phyloP scores from a whole-genome alignment of 2,329 filamentous ascomycete genomes.

The Lecanosticta acicola region DNA sequence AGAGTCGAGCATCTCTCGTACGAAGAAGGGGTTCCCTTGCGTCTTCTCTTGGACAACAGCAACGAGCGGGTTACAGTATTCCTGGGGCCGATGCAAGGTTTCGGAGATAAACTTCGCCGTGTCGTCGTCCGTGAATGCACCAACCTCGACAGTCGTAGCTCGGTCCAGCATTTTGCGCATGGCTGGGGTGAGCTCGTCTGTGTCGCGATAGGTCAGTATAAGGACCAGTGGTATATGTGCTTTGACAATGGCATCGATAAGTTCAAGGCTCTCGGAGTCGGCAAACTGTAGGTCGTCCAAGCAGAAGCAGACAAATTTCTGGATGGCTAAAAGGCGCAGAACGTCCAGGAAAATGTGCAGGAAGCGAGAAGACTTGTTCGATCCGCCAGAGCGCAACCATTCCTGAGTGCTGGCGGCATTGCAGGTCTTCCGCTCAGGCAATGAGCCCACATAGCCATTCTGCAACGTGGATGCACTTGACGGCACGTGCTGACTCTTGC shows the following conservation, averaged over 20 bases:
- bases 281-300: conserved; percentile 88
- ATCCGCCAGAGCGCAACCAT: conserved; percentile 43
- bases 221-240: conserved; percentile 76
- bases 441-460: conserved; percentile 10
- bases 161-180: conserved; percentile 38
- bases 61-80: conserved; percentile 70
- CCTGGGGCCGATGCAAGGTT: conserved; percentile 66
- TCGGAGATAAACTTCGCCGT: conserved; percentile 76
- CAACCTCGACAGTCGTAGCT: conserved; percentile 63
- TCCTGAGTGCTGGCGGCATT: conserved; percentile 36
- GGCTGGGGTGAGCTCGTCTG: conserved; percentile 35
- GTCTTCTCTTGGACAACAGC: conserved; percentile 86
- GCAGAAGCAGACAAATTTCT: conserved; percentile 83
- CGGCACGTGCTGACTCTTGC: conserved; percentile 10
- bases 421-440: conserved; percentile 25
- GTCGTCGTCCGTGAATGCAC: conserved; percentile 70
- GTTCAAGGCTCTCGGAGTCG: conserved; percentile 77
- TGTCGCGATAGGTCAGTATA: conserved; percentile 59
- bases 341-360: conserved; percentile 88
- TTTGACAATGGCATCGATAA: conserved; percentile 73
- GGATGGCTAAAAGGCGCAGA: conserved; percentile 69
- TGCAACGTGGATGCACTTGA: conserved; percentile 2
- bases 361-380: conserved; percentile 59
- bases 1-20: conserved; percentile 82
- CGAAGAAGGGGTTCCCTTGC: conserved; percentile 85